Evolutionary conservation across 2,329 filamentous ascomycete species (phyloP).

Genomic region (Aspergillus floridensis): DNA sequence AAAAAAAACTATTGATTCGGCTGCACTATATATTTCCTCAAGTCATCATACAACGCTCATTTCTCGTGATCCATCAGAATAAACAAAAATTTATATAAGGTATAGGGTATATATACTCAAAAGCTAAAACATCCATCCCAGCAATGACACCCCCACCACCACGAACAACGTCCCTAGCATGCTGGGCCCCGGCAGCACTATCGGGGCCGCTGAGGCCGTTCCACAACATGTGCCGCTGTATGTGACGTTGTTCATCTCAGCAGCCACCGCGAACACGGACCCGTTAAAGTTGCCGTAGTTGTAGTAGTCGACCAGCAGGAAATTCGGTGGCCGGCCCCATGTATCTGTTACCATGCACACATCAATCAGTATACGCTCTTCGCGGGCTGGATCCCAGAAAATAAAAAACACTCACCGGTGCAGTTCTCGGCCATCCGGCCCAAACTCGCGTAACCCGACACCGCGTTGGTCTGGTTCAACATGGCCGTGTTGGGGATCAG

Average conservation of each 20-base stretch:
- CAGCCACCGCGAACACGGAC: conserved; percentile 74
- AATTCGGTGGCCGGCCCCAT: conserved; percentile 71
- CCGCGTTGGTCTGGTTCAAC: conserved; percentile 70
- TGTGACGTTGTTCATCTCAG: conserved; percentile 68
- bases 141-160: conserved; percentile 23
- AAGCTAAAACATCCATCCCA: conserved; percentile 24
- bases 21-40: conserved; percentile 2
- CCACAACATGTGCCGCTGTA: conserved; percentile 53
- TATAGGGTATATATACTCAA: conserved; percentile 9
- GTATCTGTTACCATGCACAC: conserved; percentile 27
- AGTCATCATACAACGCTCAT: conserved; percentile 5
- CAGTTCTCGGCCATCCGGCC: conserved; percentile 66
- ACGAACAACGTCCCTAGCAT: conserved; percentile 23
- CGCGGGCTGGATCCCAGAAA: neutral
- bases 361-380: neutral
- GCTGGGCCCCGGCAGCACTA: conserved; percentile 17
- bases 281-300: conserved; percentile 67
- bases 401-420: conserved; percentile 39
- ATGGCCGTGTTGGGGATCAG: conserved; percentile 70
- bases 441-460: conserved; percentile 63
- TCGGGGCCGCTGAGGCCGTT: conserved; percentile 25
- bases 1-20: neutral
- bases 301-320: conserved; percentile 83
- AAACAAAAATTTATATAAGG: conserved; percentile 7
- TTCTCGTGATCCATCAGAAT: neutral